A percentile compares a stretch with the other conserved stretches of the same genome.
Evolutionary conservation across 2,329 filamentous ascomycete species (phyloP).

Genomic region (Pseudomassariella vexata): DNA sequence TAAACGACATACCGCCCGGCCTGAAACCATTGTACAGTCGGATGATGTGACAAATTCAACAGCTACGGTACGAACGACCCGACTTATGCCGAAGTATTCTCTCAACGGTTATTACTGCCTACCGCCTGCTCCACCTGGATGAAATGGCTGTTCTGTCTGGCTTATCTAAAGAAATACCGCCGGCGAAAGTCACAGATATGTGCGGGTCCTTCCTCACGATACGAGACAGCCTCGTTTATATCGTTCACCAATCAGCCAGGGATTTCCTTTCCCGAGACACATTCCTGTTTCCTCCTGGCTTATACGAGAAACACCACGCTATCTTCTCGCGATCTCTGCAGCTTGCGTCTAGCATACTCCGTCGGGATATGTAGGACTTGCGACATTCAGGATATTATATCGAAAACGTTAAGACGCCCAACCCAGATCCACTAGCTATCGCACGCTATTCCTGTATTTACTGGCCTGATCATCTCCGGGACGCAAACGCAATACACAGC

Average conservation of each 20-base stretch:
- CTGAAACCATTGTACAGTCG: constrained; percentile 29
- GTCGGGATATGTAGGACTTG: constrained; percentile 29
- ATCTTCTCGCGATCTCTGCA: constrained; percentile 30
- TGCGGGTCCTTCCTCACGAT: constrained; percentile 37
- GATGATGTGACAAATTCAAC: constrained; percentile 29
- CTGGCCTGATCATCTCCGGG: constrained; percentile 26
- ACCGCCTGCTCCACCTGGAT: constrained; percentile 28
- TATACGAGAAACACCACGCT: constrained; percentile 16
- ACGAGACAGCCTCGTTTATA: constrained; percentile 20
- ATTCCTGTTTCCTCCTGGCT: constrained; percentile 24
- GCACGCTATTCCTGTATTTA: constrained; percentile 26
- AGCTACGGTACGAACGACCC: constrained; percentile 19
- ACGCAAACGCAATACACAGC: constrained; percentile 2
- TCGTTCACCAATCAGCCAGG: constrained; percentile 38
- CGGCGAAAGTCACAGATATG: constrained; percentile 19
- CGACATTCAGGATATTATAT: constrained; percentile 14
- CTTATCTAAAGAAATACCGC: constrained; percentile 9
- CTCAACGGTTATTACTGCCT: constrained; percentile 18
- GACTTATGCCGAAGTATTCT: constrained; percentile 29
- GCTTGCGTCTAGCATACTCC: constrained; percentile 20
- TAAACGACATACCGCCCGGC: constrained; percentile 18
- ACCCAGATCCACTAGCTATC: constrained; percentile 19
- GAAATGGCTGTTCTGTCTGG: constrained; percentile 24
- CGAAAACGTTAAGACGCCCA: constrained; percentile 11
- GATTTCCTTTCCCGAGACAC: constrained; percentile 28